phyloP scores from a whole-genome alignment of 805 yeast genomes.

The Saccharomyces paradoxus region DNA sequence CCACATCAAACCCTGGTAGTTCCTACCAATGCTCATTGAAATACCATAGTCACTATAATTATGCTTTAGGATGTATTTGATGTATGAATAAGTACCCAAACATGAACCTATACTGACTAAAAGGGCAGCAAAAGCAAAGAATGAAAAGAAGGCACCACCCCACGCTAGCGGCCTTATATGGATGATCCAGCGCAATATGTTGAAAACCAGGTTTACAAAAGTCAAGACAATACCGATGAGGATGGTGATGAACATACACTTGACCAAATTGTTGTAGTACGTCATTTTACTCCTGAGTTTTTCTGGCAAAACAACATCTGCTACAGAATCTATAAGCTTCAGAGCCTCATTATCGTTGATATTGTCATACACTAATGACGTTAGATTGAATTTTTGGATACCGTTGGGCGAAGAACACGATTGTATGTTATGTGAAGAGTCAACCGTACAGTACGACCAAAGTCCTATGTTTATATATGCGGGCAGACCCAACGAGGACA shows the following conservation, averaged over 20 bases:
- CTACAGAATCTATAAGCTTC: conserved; percentile 13
- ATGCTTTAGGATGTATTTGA: conserved; percentile 45
- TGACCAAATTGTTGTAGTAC: conserved; percentile 40
- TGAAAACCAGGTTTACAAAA: conserved; percentile 35
- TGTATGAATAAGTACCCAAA: conserved; percentile 51
- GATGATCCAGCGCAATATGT: conserved; percentile 28
- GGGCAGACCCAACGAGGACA: conserved; percentile 30
- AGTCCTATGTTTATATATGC: conserved; percentile 46
- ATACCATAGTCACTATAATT: conserved; percentile 45
- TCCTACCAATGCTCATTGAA: conserved; percentile 40
- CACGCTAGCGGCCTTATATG: conserved; percentile 39
- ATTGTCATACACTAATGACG: conserved; percentile 17
- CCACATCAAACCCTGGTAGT: conserved; percentile 59
- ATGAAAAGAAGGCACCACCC: conserved; percentile 39
- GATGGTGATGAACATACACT: conserved; percentile 52
- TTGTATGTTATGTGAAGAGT: conserved; percentile 11
- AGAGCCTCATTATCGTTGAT: conserved; percentile 23
- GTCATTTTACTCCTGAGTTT: conserved; percentile 40
- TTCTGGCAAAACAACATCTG: conserved; percentile 44
- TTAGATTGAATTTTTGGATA: conserved; percentile 24
- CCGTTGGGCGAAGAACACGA: conserved; percentile 27
- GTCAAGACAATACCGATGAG: conserved; percentile 41
- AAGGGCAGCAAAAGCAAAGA: conserved; percentile 35
- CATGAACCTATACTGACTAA: conserved; percentile 45
- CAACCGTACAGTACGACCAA: conserved; percentile 58